phyloP scores from a whole-genome alignment of 1,139 yeast genomes.

The Geotrichum klebahnii region DNA sequence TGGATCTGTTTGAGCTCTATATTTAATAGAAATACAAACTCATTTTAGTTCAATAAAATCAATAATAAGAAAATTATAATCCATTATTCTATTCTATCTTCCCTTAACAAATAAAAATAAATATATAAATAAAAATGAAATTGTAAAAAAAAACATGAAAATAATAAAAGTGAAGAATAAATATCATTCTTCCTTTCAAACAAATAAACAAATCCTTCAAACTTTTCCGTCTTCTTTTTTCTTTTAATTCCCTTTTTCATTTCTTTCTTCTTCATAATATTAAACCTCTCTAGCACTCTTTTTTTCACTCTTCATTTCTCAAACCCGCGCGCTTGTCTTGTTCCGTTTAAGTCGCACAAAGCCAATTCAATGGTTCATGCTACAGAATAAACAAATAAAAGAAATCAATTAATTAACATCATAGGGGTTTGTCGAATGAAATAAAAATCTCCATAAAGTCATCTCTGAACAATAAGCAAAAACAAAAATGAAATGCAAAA shows the following conservation, averaged over 20 bases:
- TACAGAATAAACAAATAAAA: conserved; percentile 5
- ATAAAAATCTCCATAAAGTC: conserved; percentile 11
- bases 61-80: conserved; percentile 1
- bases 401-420: not conserved
- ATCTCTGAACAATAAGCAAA: conserved; percentile 1
- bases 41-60: not conserved
- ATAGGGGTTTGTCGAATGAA: conserved; percentile 5
- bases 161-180: not conserved
- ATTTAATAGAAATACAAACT: not conserved
- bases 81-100: conserved; percentile 17
- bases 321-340: not conserved
- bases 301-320: conserved; percentile 4
- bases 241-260: not conserved
- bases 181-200: not conserved
- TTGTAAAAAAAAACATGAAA: not conserved
- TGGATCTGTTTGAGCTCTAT: conserved; percentile 15
- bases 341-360: conserved; percentile 8
- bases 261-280: conserved; percentile 2
- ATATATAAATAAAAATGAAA: not conserved
- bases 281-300: not conserved
- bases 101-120: conserved; percentile 2
- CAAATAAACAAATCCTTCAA: conserved; percentile 9
- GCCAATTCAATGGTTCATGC: conserved; percentile 21
- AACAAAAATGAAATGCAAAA: conserved; percentile 11
- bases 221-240: conserved; percentile 3